phyloP scores from a whole-genome alignment of 257 asterid species.

The Ilex aquifolium region DNA sequence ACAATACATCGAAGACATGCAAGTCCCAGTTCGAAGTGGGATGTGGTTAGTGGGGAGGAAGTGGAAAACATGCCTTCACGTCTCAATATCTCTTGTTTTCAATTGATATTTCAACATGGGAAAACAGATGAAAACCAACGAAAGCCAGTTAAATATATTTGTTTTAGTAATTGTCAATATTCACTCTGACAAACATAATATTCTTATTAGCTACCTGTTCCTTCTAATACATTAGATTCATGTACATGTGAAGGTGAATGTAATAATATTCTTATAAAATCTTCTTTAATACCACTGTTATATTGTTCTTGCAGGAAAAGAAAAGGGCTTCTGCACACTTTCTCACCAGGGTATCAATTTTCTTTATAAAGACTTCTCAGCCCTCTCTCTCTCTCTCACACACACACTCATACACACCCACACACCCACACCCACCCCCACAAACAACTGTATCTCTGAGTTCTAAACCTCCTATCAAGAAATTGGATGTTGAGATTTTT shows the following conservation, averaged over 20 bases:
- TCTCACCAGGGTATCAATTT: conserved; percentile 17
- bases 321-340: conserved; percentile 27
- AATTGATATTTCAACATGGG: too few relatives aligned
- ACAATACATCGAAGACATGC: too few relatives aligned
- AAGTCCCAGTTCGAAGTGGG: too few relatives aligned
- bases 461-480: not conserved
- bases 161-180: conserved; percentile 29
- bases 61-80: conserved; percentile 27
- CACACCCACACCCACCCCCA: too few relatives aligned
- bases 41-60: conserved; percentile 20
- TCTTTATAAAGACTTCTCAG: too few relatives aligned
- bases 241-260: conserved; percentile 4
- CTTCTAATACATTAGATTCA: conserved; percentile 9
- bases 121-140: too few relatives aligned
- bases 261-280: not conserved
- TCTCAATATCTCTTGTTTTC: too few relatives aligned
- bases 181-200: conserved; percentile 31
- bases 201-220: not conserved
- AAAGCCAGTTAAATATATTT: too few relatives aligned
- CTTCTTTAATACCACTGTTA: not conserved
- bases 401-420: too few relatives aligned
- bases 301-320: conserved; percentile 25
- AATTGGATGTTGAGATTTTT: too few relatives aligned
- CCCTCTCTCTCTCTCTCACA: too few relatives aligned
- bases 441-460: too few relatives aligned